These are phyloP conservation scores for Scorias spongiosa DNA, from an alignment of 2,329 filamentous ascomycete species.

Conservation along the genomic window DNA sequence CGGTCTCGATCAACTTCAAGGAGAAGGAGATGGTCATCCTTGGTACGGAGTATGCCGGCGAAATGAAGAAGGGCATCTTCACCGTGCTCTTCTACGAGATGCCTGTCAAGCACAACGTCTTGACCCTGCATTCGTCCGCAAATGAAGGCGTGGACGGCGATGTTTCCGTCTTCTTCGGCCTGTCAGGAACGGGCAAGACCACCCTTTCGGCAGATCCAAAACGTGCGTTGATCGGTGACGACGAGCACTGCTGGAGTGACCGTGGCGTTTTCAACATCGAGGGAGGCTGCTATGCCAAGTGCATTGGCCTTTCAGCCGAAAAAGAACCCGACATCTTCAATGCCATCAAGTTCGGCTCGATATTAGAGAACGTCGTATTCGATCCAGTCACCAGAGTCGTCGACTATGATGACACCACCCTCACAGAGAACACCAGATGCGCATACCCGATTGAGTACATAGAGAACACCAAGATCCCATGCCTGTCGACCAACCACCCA, in stretches of 20 bases:
- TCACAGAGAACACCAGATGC: slow-evolving; percentile 97
- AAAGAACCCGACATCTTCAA: slow-evolving; percentile 98
- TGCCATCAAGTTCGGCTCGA: slow-evolving; percentile 91
- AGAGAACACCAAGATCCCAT: slow-evolving; percentile 95
- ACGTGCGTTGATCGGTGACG: slow-evolving; percentile 89
- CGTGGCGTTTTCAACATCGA: slow-evolving; percentile 98
- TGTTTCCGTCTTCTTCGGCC: slow-evolving; percentile 97
- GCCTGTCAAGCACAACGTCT: slow-evolving; percentile 98
- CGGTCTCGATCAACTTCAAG: slow-evolving; percentile 95
- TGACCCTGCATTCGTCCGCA: slow-evolving; percentile 95
- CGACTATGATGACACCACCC: slow-evolving; percentile 86
- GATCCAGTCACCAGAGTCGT: slow-evolving; percentile 77
- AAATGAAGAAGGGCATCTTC: slow-evolving; percentile 48
- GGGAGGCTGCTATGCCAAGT: slow-evolving; percentile 98
- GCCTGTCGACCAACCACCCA: slow-evolving; percentile 72
- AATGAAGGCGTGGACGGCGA: slow-evolving; percentile 92
- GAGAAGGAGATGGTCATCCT: slow-evolving; percentile 99
- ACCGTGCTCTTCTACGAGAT: slow-evolving; percentile 99
- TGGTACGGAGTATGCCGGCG: slow-evolving; percentile 90
- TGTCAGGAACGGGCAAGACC: slow-evolving; percentile 97
- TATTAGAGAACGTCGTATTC: slow-evolving; percentile 98
- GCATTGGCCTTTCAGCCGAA: slow-evolving; percentile 89
- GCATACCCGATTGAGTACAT: slow-evolving; percentile 99
- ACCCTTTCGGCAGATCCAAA: slow-evolving; percentile 94
- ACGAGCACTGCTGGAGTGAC: slow-evolving; percentile 99